Evolutionary conservation across 371 early-diverging fungal genomes (phyloP).

Genomic region (Smittium culicis): DNA sequence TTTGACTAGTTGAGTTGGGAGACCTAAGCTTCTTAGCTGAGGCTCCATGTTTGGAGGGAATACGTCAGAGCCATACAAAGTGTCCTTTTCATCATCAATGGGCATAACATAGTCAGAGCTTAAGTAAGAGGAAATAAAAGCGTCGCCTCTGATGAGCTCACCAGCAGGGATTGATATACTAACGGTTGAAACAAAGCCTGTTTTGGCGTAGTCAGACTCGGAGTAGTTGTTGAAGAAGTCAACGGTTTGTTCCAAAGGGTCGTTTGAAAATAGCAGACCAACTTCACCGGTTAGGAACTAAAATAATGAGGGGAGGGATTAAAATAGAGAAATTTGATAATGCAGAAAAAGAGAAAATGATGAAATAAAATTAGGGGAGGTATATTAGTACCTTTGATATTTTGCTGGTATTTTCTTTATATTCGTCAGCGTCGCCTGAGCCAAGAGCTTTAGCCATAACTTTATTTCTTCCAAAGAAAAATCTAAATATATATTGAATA

Average conservation of each 20-base stretch:
- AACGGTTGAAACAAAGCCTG: slow-evolving; percentile 55
- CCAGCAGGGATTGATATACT: slow-evolving; percentile 71
- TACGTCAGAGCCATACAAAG: slow-evolving; percentile 32
- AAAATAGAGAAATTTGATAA: neutral
- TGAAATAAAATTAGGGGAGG: neutral
- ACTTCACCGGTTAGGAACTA: slow-evolving; percentile 59
- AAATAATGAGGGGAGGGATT: neutral
- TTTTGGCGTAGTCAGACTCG: slow-evolving; percentile 63
- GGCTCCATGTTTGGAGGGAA: slow-evolving; percentile 96
- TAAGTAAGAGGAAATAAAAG: neutral
- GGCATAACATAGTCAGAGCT: neutral
- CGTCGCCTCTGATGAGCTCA: slow-evolving; percentile 50
- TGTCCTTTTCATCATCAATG: neutral
- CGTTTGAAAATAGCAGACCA: slow-evolving; percentile 75
- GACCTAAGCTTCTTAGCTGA: slow-evolving; percentile 70
- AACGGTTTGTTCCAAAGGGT: slow-evolving; percentile 40
- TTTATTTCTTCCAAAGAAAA: slow-evolving; percentile 83
- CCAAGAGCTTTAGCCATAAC: slow-evolving; percentile 92
- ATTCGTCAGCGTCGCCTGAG: slow-evolving; percentile 55
- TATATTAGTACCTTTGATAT: slow-evolving; percentile 32
- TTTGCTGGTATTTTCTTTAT: slow-evolving; percentile 43
- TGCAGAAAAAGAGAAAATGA: slow-evolving; percentile 12
- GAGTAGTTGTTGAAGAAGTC: slow-evolving; percentile 45
- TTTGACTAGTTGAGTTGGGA: slow-evolving; percentile 72
- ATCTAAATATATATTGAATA: slow-evolving; percentile 13